Evolutionary conservation across 331 rosid genomes (phyloP).

Genomic region (Pyrus hybrid): DNA sequence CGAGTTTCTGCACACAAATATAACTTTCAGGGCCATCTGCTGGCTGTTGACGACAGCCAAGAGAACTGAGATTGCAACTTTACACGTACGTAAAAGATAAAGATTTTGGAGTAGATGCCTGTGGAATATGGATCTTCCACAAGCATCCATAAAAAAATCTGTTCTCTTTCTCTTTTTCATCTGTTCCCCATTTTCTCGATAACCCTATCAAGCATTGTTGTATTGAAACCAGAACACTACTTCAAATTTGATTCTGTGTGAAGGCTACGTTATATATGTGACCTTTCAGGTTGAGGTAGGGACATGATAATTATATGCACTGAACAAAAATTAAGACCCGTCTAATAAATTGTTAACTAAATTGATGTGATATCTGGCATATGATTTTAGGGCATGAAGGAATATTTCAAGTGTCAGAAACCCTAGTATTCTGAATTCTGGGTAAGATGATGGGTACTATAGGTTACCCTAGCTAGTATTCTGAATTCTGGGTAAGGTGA

Average conservation of each 20-base stretch:
- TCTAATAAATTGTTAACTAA: not conserved
- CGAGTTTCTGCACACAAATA: constrained; percentile 17
- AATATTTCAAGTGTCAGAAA: too few species aligned
- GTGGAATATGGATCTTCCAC: constrained; percentile 19
- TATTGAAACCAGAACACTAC: not conserved
- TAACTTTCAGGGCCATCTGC: constrained; percentile 2
- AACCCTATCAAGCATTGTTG: not conserved
- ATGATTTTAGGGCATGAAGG: too few species aligned
- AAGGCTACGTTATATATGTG: constrained; percentile 1
- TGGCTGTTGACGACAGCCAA: constrained; percentile 6
- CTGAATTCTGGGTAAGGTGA: too few species aligned
- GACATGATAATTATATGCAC: not conserved
- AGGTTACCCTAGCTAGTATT: too few species aligned
- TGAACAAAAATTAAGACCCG: not conserved
- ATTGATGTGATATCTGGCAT: too few species aligned
- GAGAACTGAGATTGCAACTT: not conserved
- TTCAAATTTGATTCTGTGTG: constrained; percentile 7
- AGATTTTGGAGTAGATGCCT: constrained; percentile 12
- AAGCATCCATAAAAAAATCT: constrained; percentile 2
- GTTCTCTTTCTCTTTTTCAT: not conserved
- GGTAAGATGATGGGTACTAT: too few species aligned
- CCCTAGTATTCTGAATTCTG: too few species aligned
- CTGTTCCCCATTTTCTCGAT: not conserved
- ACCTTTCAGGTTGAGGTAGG: constrained; percentile 11
- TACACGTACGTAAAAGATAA: not conserved